Evolutionary conservation across 352 stramenopile genomes (phyloP).

Genomic region (Globisporangium emineosum): DNA sequence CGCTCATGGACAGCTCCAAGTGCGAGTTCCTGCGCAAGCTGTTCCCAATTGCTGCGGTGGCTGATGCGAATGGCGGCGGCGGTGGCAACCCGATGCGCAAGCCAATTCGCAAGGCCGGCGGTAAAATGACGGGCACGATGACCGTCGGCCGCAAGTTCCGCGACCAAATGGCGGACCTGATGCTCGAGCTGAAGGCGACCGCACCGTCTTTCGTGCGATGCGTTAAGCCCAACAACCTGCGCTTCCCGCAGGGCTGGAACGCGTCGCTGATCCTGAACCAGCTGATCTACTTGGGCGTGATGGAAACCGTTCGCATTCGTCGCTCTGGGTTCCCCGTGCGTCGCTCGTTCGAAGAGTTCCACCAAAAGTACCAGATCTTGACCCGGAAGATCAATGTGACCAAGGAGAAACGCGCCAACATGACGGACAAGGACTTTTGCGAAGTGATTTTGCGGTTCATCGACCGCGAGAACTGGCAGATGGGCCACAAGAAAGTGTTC

Average conservation of each 20-base stretch:
- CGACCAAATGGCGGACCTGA: slow-evolving; percentile 86
- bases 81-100: slow-evolving; percentile 48
- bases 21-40: slow-evolving; percentile 77
- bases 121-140: slow-evolving; percentile 90
- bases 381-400: slow-evolving; percentile 59
- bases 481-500: slow-evolving; percentile 89
- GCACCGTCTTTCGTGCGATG: slow-evolving; percentile 89
- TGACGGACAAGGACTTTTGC: slow-evolving; percentile 79
- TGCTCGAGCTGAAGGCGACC: slow-evolving; percentile 81
- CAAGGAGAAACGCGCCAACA: slow-evolving; percentile 42
- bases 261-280: slow-evolving; percentile 85
- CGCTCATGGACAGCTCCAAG: slow-evolving; percentile 84
- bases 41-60: slow-evolving; percentile 51
- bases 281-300: slow-evolving; percentile 87
- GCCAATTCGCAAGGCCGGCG: slow-evolving; percentile 71
- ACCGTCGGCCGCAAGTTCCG: slow-evolving; percentile 90
- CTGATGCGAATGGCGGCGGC: slow-evolving; percentile 24
- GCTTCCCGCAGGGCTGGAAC: slow-evolving; percentile 86
- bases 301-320: slow-evolving; percentile 89
- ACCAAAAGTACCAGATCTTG: slow-evolving; percentile 87
- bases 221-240: slow-evolving; percentile 91
- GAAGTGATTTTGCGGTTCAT: slow-evolving; percentile 82
- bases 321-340: slow-evolving; percentile 85
- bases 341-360: slow-evolving; percentile 82
- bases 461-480: slow-evolving; percentile 82